Evolutionary conservation across 2,329 filamentous ascomycete genomes (phyloP).

Genomic region (Fusarium sp.): DNA sequence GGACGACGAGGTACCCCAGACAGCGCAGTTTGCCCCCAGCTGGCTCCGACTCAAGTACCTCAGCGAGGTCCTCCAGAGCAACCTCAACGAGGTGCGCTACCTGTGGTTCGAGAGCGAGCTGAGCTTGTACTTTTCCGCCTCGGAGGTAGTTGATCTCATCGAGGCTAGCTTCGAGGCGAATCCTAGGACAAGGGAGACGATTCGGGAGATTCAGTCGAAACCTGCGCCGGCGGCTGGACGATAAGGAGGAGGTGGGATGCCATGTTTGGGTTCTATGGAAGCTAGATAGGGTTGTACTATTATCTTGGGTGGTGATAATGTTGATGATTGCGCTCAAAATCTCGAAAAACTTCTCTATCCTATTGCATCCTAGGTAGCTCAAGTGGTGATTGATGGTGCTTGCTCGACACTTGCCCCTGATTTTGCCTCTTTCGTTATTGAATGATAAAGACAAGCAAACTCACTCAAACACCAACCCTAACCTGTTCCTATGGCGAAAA

Average conservation of each 20-base stretch:
- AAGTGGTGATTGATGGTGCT: neutral
- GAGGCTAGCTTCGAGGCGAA: slow-evolving; percentile 74
- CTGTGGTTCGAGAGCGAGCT: slow-evolving; percentile 75
- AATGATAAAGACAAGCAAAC: no score
- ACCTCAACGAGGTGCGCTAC: slow-evolving; percentile 70
- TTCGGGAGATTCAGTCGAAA: slow-evolving; percentile 66
- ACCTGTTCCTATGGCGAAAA: neutral
- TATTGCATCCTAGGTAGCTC: neutral
- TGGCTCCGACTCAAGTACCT: slow-evolving; percentile 75
- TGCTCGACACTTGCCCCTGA: neutral
- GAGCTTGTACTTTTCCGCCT: slow-evolving; percentile 69
- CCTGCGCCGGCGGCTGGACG: slow-evolving; percentile 52
- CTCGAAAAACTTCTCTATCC: neutral
- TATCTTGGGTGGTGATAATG: neutral
- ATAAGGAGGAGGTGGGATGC: neutral
- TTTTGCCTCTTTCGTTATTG: neutral
- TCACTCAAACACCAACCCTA: neutral
- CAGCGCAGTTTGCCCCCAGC: slow-evolving; percentile 68
- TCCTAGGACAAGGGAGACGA: slow-evolving; percentile 65
- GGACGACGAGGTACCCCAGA: slow-evolving; percentile 60
- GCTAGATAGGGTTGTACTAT: neutral
- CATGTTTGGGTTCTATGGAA: neutral
- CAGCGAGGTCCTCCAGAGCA: slow-evolving; percentile 73
- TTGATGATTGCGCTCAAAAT: neutral
- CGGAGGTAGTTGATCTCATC: slow-evolving; percentile 72